Base-by-base conservation (phyloP, 345 rosid species). In the Balakata baccata region DNA sequence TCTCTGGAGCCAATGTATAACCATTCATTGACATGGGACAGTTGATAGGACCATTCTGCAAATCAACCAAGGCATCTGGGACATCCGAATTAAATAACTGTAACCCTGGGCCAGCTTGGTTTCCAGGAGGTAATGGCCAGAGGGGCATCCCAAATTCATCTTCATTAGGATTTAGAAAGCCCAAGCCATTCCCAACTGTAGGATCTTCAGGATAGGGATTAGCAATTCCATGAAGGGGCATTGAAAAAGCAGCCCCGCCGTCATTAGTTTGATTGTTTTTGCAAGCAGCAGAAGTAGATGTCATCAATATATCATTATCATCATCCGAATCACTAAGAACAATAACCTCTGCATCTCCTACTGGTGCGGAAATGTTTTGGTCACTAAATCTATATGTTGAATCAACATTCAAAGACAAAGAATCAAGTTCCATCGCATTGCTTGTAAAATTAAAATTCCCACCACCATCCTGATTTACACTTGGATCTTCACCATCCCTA, bases 271-370 rank as follows among this genome's bases (percentile, higher is more conserved):
- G 87, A 82, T 80, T 84, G 72, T 81, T 86, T 80, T 81, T 79
- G 78, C 80, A 89, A 65, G 75, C 80, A 76, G 84, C 79, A n/a
- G n/a, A n/a, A n/a, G n/a, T n/a, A 51, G 92, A 78, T 66, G 91
- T 80, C 65, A 91, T 78, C 50, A 82, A 69, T 16, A 88, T 59
- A 75, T 90, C 94, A 80, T 87, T 86, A 23, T 89, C 99, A 14
- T 88, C 97, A 67, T 96, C 99, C n/a, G 99, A 93, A 83, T 91
- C 99, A 80, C 88, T 91, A 54, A 96, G 92, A 78, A 90, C 86
- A 69, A 95, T 95, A 72, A 95, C 84, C 74, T 89, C 96, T 25
- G 91, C 82, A 72, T 91, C 82, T 34, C 78, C 86, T 38, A 74
- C 77, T 8, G 88, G 87, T 9, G 82, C 88, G 74, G 88, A 53